Evolutionary conservation across 78 protist species (phyloP), one percentile per base, ranked within the genome.

Genomic region (Dictyostelium intermedium): DNA sequence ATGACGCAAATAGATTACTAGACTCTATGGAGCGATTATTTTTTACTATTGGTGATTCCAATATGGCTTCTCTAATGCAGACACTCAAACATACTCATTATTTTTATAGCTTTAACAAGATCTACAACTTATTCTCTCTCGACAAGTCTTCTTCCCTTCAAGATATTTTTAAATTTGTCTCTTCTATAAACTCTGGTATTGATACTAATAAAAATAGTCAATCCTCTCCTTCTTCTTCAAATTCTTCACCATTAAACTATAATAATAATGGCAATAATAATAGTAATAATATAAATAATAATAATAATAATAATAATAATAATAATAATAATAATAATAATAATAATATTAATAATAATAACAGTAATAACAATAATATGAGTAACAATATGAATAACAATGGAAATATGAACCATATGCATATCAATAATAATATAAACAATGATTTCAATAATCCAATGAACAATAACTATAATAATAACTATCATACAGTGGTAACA

Each of bases 1-100:
- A 89, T 34, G 93, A 89, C 11, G 43, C 86, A 3, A 25, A 39
- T 23, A 11, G 86, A 34, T 30, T 89, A 23, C 14, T 89, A 5
- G 93, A 89, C 20, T 34, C 70, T 18, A 18, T 89, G 25, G 93
- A 89, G n/a, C 81, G 76, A 72, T 25, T 89, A 2, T 89, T 66
- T 37, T 32, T 43, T 34, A 41, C 30, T 1, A 6, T 89, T 9
- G 82, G 76, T 32, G 45, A 34, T 13, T 25, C 30, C 1, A 35
- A 41, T 9, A 73, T 16, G 23, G 85, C 85, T 4, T 61, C 39
- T 9, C 1, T n/a, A 25, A 45, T 89, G 25, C 85, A 89, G 20
- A 61, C 76, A 14, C 60, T 89, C 1, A 89, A 89, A 7, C 86
- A 89, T 47, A 80, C 86, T 2, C 74, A 89, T 73, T 89, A 80